phyloP scores from a whole-genome alignment of 768 basidiomycete genomes.

The Trametes gibbosa region DNA sequence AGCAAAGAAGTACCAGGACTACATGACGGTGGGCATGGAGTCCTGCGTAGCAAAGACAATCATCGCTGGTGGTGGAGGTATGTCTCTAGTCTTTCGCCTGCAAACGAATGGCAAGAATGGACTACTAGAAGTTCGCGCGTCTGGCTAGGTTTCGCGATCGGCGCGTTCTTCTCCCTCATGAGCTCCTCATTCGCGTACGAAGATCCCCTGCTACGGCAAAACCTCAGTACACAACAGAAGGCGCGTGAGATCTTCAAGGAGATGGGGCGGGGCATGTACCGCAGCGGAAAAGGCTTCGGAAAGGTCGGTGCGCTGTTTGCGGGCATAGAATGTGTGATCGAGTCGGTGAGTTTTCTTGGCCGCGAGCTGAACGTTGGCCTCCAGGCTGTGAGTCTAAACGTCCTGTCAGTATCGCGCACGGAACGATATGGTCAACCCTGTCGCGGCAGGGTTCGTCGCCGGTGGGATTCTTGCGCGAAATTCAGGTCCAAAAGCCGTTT shows the following conservation, averaged over 20 bases:
- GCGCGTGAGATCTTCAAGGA: constrained; percentile 85
- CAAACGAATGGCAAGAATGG: constrained; percentile 1
- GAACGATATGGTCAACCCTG: constrained; percentile 92
- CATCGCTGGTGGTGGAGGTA: constrained; percentile 81
- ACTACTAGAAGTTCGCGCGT: constrained; percentile 18
- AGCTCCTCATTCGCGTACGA: constrained; percentile 93
- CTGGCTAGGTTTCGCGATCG: constrained; percentile 77
- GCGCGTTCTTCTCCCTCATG: constrained; percentile 97
- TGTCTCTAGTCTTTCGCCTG: constrained; percentile 25
- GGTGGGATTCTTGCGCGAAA: constrained; percentile 87
- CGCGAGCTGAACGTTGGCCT: not conserved
- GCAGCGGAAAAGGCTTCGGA: constrained; percentile 86
- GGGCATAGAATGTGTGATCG: constrained; percentile 94
- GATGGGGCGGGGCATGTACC: constrained; percentile 93
- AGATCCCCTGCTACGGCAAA: constrained; percentile 77
- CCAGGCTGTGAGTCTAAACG: not conserved
- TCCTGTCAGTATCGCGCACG: constrained; percentile 82
- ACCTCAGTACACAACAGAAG: constrained; percentile 68
- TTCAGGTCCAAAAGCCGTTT: constrained; percentile 79
- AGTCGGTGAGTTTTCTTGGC: constrained; percentile 67
- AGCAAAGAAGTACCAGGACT: constrained; percentile 74
- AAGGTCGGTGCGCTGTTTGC: constrained; percentile 93
- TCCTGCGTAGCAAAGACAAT: constrained; percentile 83
- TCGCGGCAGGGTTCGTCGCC: constrained; percentile 82
- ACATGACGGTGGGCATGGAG: constrained; percentile 72